Evolutionary conservation across 805 yeast genomes (phyloP), one percentile per base, ranked within the genome.

Genomic region (Wickerhamiella dianesei): DNA sequence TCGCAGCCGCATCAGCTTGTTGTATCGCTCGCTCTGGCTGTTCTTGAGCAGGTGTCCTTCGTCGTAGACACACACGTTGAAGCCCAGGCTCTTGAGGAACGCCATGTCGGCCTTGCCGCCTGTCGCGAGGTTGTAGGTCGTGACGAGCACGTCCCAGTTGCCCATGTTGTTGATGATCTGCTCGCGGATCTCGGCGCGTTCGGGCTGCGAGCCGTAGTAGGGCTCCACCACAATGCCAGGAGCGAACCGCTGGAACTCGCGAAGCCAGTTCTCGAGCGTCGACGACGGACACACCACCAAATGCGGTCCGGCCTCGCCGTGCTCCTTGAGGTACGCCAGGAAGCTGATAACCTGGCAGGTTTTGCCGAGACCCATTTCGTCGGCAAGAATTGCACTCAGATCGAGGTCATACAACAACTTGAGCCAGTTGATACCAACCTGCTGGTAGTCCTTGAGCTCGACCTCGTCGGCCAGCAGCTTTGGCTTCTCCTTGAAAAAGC

Each of bases 21-120:
- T 71, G 61, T 89, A 92, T 55, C 99, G 73, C 57, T 89, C 97
- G 25, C 92, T 76, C 50, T 74, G 71, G 2, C 95, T 82, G 63
- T 92, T 92, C 62, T 92, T 92, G 55, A 92, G 71, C 84, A 92
- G 80, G 64, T 92, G 99, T 2, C 99, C 99, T 69, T 92, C 99
- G 64, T 92, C 99, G 60, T 85, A 92, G 1, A 92, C 89, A 50
- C 94, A 77, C 54, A 82, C 84, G 62, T 92, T 86, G 64, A 92
- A 92, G 19, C 75, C 71, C 57, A 80, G 77, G 52, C 75, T 72
- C 59, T 78, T 77, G 55, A 92, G 70, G 59, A 92, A 92, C 22
- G 80, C 75, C 56, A 79, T 77, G 63, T 92, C 99, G 42, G 75
- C 74, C 54, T 85, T 80, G 41, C 82, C 75, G 16, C 96, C 95